A percentile compares a stretch with the other conserved stretches of the same genome.
Evolutionary conservation across 345 rosid species (phyloP).

Genomic region (Camelina neglecta): DNA sequence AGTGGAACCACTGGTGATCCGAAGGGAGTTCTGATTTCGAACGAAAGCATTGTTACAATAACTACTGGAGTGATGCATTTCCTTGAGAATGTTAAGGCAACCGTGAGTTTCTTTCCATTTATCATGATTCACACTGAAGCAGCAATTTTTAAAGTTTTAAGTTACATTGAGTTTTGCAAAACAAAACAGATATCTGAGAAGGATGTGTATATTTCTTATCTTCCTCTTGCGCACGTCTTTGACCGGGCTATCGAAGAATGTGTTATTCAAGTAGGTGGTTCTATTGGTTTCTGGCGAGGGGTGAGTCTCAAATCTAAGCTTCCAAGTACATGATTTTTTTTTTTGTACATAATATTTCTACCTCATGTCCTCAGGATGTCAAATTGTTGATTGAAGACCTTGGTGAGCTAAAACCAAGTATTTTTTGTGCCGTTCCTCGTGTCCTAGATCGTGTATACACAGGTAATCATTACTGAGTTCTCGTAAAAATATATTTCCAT

Average conservation of each 20-base stretch:
- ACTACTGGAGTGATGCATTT: constrained; percentile 75
- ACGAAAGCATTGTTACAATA: constrained; percentile 76
- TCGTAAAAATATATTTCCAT: not conserved
- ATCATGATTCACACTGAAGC: not conserved
- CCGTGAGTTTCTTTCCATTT: constrained; percentile 48
- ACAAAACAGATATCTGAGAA: constrained; percentile 37
- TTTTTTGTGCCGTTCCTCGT: constrained; percentile 97
- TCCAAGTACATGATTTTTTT: not conserved
- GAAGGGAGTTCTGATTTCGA: constrained; percentile 93
- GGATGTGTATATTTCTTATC: constrained; percentile 90
- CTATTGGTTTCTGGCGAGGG: constrained; percentile 98
- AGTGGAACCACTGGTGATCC: constrained; percentile 99
- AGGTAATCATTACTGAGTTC: constrained; percentile 36
- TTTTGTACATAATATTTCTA: not conserved
- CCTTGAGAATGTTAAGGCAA: constrained; percentile 62
- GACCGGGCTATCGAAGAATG: constrained; percentile 91
- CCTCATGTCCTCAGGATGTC: constrained; percentile 62
- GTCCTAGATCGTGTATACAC: constrained; percentile 82
- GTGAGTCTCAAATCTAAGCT: constrained; percentile 52
- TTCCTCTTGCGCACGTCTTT: constrained; percentile 97
- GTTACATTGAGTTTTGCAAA: not conserved
- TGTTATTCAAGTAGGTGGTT: constrained; percentile 74
- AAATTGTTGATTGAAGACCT: constrained; percentile 87
- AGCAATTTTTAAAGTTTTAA: not conserved
- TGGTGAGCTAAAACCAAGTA: constrained; percentile 88